Percentiles rank a stretch among this genome's conserved stretches.
These are phyloP conservation scores for Astraeus odoratus DNA, from an alignment of 768 basidiomycete species.

Conservation along the genomic window DNA sequence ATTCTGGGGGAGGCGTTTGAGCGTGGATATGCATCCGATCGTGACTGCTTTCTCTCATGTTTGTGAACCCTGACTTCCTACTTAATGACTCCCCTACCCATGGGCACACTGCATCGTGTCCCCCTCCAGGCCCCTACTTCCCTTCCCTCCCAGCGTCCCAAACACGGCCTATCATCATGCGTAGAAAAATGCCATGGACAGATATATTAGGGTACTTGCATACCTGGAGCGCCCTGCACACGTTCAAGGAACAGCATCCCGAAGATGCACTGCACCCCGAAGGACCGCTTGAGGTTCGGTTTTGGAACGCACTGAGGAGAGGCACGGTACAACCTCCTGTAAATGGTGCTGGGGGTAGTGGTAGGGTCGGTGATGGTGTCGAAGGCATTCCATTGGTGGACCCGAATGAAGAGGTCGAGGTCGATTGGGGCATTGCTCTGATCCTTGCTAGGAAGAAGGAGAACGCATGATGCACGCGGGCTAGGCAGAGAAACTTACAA, in stretches of 20 bases:
- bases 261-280: conserved; percentile 42
- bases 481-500: background rate
- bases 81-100: background rate
- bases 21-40: too few species aligned
- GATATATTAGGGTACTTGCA: conserved; percentile 61
- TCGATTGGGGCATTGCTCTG: conserved; percentile 36
- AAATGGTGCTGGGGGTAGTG: background rate
- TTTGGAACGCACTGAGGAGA: conserved; percentile 49
- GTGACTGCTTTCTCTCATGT: too few species aligned
- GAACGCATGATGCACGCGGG: background rate
- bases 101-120: background rate
- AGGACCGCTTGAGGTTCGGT: conserved; percentile 60
- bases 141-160: conserved; percentile 28
- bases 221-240: conserved; percentile 65
- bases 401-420: conserved; percentile 23
- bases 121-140: conserved; percentile 34
- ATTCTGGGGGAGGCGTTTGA: too few species aligned
- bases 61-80: too few species aligned
- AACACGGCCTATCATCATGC: conserved; percentile 41
- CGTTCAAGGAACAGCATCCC: conserved; percentile 57
- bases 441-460: conserved; percentile 8
- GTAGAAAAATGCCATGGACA: conserved; percentile 55
- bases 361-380: background rate
- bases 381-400: conserved; percentile 1
- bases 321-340: conserved; percentile 21